phyloP scores from a whole-genome alignment of 2,329 filamentous ascomycete species.

The Ploettnerulaceae sp. region DNA sequence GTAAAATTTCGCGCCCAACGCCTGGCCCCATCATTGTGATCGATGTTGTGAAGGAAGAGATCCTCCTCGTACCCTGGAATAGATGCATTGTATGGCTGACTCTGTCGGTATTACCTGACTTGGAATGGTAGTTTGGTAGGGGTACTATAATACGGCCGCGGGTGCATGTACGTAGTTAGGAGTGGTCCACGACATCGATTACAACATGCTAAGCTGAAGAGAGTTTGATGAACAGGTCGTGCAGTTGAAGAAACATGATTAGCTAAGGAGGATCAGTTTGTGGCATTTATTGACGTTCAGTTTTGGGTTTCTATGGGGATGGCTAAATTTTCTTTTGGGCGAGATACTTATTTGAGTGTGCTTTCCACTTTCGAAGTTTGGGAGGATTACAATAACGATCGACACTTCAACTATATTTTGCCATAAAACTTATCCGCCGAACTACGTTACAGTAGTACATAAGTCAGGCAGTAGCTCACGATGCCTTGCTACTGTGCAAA shows the following conservation, averaged over 20 bases:
- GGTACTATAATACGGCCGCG: not conserved
- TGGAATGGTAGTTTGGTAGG: no score
- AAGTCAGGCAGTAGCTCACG: conserved; percentile 11
- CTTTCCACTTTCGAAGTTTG: conserved; percentile 1
- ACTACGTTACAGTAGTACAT: conserved; percentile 4
- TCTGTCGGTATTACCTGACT: no score
- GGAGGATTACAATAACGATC: conserved; percentile 7
- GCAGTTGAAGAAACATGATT: conserved; percentile 5
- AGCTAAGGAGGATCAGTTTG: not conserved
- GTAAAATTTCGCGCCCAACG: conserved; percentile 14
- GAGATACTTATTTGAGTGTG: conserved; percentile 12
- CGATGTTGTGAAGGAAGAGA: conserved; percentile 8
- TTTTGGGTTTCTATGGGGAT: not conserved
- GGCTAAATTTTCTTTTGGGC: not conserved
- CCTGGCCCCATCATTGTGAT: conserved; percentile 7
- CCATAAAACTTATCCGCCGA: not conserved
- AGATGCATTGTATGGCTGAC: no score
- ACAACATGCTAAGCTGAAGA: not conserved
- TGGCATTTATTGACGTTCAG: not conserved
- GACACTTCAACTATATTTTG: conserved; percentile 1
- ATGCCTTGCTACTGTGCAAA: conserved; percentile 38
- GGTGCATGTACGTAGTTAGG: conserved; percentile 15
- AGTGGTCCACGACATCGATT: conserved; percentile 10
- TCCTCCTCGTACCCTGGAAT: conserved; percentile 12
- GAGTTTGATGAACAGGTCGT: conserved; percentile 16